phyloP scores from a whole-genome alignment of 2,329 filamentous ascomycete genomes.

The Fusarium floridanum region DNA sequence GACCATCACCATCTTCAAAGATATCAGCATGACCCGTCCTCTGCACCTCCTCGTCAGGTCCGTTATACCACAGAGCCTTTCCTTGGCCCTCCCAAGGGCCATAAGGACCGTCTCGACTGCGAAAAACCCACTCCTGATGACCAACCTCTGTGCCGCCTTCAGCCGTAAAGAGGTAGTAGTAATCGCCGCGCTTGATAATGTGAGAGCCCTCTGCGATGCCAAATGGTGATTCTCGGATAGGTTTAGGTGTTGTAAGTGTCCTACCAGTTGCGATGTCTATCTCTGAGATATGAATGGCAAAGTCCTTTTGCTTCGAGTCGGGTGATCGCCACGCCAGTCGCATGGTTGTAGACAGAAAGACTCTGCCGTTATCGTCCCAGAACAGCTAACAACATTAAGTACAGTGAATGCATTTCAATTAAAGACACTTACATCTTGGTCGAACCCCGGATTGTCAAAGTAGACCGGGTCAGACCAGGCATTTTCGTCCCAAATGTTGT shows the following conservation, averaged over 20 bases:
- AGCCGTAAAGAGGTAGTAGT: conserved; percentile 44
- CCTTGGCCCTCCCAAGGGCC: conserved; percentile 63
- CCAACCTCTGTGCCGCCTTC: conserved; percentile 51
- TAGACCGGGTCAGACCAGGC: conserved; percentile 67
- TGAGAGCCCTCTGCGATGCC: conserved; percentile 58
- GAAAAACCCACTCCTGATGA: conserved; percentile 65
- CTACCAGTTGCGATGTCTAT: conserved; percentile 58
- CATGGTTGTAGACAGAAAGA: conserved; percentile 62
- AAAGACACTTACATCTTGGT: conserved; percentile 62
- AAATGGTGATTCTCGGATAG: conserved; percentile 54
- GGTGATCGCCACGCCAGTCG: conserved; percentile 53
- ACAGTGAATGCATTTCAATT: too few species aligned
- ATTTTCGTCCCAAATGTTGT: conserved; percentile 63
- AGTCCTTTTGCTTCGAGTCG: conserved; percentile 61
- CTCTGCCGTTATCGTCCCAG: conserved; percentile 63
- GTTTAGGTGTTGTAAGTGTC: conserved; percentile 52
- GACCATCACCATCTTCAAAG: conserved; percentile 38
- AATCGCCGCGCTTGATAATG: conserved; percentile 40
- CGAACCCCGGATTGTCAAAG: conserved; percentile 67
- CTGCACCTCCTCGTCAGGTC: conserved; percentile 61
- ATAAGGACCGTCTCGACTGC: conserved; percentile 57
- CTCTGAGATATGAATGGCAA: conserved; percentile 62
- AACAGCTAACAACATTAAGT: conserved; percentile 49
- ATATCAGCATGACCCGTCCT: conserved; percentile 49
- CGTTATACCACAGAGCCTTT: conserved; percentile 52